These are phyloP conservation scores for Aureobasidium melanogenum DNA, from an alignment of 2,329 filamentous ascomycete genomes.

Conservation along the genomic window DNA sequence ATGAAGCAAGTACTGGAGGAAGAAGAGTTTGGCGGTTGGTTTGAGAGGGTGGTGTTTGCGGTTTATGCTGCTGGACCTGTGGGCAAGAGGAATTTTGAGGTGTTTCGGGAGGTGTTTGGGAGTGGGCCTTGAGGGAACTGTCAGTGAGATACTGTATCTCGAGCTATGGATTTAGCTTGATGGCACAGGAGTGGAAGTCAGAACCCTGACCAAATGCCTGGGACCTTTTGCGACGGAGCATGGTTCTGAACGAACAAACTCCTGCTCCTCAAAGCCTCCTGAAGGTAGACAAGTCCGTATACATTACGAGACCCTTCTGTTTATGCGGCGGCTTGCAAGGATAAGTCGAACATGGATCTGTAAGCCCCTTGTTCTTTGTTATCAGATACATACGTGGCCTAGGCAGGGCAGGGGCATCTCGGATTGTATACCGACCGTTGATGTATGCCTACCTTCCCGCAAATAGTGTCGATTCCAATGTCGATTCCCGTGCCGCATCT, in stretches of 20 bases:
- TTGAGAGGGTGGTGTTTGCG: slow-evolving; percentile 10
- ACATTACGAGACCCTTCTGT: too few relatives aligned
- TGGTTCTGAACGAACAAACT: too few relatives aligned
- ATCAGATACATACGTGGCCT: not conserved
- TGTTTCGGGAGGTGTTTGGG: not conserved
- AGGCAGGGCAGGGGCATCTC: not conserved
- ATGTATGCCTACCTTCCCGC: not conserved
- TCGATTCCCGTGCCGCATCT: not conserved
- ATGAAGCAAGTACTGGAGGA: not conserved
- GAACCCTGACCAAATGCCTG: too few relatives aligned
- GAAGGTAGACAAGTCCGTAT: too few relatives aligned
- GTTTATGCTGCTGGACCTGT: not conserved
- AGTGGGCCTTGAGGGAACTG: not conserved
- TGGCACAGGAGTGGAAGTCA: too few relatives aligned
- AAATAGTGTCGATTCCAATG: not conserved
- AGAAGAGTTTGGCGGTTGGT: slow-evolving; percentile 10
- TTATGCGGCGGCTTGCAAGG: not conserved
- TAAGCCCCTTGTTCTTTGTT: not conserved
- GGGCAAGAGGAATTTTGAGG: slow-evolving; percentile 1
- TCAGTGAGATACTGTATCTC: not conserved
- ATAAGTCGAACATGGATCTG: not conserved
- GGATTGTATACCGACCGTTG: not conserved
- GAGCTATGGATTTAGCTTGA: not conserved
- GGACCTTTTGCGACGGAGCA: too few relatives aligned
- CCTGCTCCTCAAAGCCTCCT: too few relatives aligned